Conservation (phyloP, 305 asterid genomes). For the Lippia alba region DNA sequence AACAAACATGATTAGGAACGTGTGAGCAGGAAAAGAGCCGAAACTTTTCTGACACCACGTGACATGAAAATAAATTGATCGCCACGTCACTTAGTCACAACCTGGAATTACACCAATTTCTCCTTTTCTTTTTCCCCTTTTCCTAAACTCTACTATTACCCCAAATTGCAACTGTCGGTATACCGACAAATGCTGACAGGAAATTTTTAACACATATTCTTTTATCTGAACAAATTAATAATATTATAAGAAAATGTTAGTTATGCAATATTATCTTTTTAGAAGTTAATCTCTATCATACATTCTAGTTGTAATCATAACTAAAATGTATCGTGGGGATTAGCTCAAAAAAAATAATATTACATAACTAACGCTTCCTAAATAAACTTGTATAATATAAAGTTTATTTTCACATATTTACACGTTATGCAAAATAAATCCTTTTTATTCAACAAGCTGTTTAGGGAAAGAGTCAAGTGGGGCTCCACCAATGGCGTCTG, state of each 20-base stretch:
- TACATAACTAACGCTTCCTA: too few species aligned
- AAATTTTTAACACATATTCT: too few species aligned
- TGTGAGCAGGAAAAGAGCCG: conserved; percentile 30
- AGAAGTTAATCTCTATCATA: too few species aligned
- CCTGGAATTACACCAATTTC: conserved; percentile 19
- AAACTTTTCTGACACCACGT: conserved; percentile 58
- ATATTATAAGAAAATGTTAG: too few species aligned
- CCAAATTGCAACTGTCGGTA: conserved; percentile 49
- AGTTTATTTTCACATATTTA: too few species aligned
- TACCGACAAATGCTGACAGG: conserved; percentile 26
- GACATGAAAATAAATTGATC: conserved; percentile 31
- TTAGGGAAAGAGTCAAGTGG: conserved; percentile 15
- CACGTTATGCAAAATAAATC: too few species aligned
- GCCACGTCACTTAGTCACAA: conserved; percentile 38
- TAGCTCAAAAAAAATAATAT: too few species aligned
- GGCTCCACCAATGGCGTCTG: conserved; percentile 40
- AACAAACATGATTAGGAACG: conserved; percentile 16
- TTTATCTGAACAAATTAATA: too few species aligned
- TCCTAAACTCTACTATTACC: neutral
- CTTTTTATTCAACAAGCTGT: neutral
- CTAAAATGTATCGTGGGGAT: too few species aligned
- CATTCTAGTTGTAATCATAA: too few species aligned
- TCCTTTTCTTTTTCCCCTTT: neutral
- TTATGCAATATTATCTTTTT: too few species aligned
- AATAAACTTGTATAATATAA: too few species aligned